A percentile compares a stretch with the other conserved stretches of the same genome.
Conservation (phyloP, 768 basidiomycete genomes). For the Dentipellis fragilis region DNA sequence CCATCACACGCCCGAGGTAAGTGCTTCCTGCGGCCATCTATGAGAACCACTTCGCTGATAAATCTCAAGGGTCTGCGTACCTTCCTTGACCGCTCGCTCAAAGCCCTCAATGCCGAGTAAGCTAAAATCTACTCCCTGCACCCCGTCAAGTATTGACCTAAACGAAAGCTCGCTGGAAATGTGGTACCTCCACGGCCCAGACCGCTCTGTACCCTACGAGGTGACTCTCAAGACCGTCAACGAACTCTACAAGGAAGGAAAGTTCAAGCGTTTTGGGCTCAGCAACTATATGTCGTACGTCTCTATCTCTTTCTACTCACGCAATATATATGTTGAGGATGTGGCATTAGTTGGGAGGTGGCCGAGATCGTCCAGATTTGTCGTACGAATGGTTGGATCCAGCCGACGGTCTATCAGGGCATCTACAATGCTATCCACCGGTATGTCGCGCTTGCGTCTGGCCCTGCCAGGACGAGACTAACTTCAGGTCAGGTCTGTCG, state of each 20-base stretch:
- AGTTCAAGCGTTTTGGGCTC: constrained; percentile 38
- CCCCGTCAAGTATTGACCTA: background rate
- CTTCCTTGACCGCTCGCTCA: constrained; percentile 25
- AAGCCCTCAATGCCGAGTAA: constrained; percentile 39
- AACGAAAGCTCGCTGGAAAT: constrained; percentile 25
- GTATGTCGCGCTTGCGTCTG: constrained; percentile 1
- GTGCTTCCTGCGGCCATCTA: background rate
- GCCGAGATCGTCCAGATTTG: constrained; percentile 31
- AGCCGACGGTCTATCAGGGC: constrained; percentile 39
- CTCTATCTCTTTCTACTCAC: background rate
- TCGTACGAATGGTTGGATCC: constrained; percentile 31
- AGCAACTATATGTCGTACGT: constrained; percentile 34
- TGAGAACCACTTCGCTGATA: background rate
- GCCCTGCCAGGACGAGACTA: background rate
- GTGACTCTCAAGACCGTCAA: constrained; percentile 37
- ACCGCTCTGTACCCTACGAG: constrained; percentile 34
- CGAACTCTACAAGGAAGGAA: constrained; percentile 40
- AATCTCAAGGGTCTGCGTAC: constrained; percentile 24
- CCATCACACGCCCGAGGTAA: constrained; percentile 16
- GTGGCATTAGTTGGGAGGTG: constrained; percentile 27
- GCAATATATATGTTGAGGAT: background rate
- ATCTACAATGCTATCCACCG: constrained; percentile 34
- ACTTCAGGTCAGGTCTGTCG: constrained; percentile 19
- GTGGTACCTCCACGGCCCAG: constrained; percentile 38
- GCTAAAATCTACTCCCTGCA: constrained; percentile 1